Base-by-base conservation (phyloP, 805 yeast genomes). In the Metschnikowia kunwiensis region DNA sequence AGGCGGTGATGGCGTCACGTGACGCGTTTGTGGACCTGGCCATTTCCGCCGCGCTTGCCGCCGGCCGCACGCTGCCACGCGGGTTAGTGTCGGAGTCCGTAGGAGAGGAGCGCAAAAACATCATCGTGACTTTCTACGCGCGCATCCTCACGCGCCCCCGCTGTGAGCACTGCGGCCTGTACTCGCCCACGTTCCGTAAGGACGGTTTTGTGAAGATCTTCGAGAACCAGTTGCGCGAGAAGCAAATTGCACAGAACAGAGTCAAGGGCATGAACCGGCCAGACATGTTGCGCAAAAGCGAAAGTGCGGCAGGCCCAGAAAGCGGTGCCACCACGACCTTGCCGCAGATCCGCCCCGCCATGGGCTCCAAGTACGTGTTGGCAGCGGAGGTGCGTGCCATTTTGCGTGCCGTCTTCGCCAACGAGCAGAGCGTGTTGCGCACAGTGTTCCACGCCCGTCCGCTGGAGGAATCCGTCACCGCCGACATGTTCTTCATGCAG, bases 161-260 rank as follows among this genome's bases (percentile, higher is more conserved):
- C 61, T 93, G 99, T 75, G 95, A 86, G 54, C 88, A 89, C 63
- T 93, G 99, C 75, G 86, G 88, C 28, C 86, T 89, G 95, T 86
- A 72, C 61, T 87, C 96, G 29, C 97, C 99, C 37, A 72, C 82
- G 23, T 91, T 82, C 70, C 80, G 98, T 66, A 91, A 89, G 54
- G 99, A 93, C 58, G 98, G 98, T 0, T 82, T 79, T 56, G 76
- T 89, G 44, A 93, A 94, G 68, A 79, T 93, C 46, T 93, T 93
- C 55, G 97, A 93, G 65, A 80, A 80, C 48, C 79, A 94, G 5
- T 72, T 94, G 49, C 74, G 74, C 32, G 96, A 86, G 33, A 86
- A 86, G 58, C 96, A 91, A 59, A 55, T 75, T 35, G 70, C 82
- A 36, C 82, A 82, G 63, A 93, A 93, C 68, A 71, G 91, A 59